These are phyloP conservation scores for Cryphonectria japonica DNA, from an alignment of 2,329 filamentous ascomycete genomes.

Conservation along the genomic window DNA sequence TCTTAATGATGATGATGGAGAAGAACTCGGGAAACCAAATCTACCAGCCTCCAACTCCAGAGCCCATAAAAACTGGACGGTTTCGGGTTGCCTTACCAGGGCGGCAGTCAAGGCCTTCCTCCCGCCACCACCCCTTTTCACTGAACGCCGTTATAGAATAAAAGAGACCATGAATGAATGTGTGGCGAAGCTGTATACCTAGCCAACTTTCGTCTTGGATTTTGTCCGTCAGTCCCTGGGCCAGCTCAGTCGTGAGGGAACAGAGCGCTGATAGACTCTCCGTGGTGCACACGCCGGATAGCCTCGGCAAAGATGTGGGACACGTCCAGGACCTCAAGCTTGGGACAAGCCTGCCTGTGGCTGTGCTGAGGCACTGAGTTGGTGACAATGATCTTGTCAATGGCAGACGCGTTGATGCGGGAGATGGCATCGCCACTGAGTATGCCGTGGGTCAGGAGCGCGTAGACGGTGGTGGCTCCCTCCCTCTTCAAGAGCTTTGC, in stretches of 20 bases:
- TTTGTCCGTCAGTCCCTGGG: background rate
- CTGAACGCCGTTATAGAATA: slow-evolving; percentile 21
- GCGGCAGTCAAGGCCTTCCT: slow-evolving; percentile 7
- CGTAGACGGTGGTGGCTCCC: slow-evolving; percentile 88
- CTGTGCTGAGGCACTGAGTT: slow-evolving; percentile 92
- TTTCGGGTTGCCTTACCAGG: slow-evolving; percentile 23
- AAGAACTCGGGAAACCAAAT: slow-evolving; percentile 18
- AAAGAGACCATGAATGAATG: slow-evolving; percentile 15
- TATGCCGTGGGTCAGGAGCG: slow-evolving; percentile 91
- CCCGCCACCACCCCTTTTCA: background rate
- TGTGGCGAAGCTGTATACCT: slow-evolving; percentile 7
- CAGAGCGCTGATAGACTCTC: slow-evolving; percentile 94
- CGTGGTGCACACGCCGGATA: slow-evolving; percentile 93
- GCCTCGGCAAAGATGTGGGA: slow-evolving; percentile 93
- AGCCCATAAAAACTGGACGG: slow-evolving; percentile 14
- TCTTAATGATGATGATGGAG: background rate
- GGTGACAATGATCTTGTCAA: slow-evolving; percentile 94
- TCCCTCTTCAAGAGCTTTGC: slow-evolving; percentile 97
- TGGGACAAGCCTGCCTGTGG: slow-evolving; percentile 76
- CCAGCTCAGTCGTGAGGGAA: slow-evolving; percentile 77
- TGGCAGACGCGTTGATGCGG: slow-evolving; percentile 87
- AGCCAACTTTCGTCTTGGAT: background rate
- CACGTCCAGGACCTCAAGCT: slow-evolving; percentile 90
- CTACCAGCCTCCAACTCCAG: slow-evolving; percentile 29
- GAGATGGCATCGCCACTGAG: slow-evolving; percentile 94